Base-by-base conservation (phyloP, 768 basidiomycete species). In the Calocybe indica region DNA sequence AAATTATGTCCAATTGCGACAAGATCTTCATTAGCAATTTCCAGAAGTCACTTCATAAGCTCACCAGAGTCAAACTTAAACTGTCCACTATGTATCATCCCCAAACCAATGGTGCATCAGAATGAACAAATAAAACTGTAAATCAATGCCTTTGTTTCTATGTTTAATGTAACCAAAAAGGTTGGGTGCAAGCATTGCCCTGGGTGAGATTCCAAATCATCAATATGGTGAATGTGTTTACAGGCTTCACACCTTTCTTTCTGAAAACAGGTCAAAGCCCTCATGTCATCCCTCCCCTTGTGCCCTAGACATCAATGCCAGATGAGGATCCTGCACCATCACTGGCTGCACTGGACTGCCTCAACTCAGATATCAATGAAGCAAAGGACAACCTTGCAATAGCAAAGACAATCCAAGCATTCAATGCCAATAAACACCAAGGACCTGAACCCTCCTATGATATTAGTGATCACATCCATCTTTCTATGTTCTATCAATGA, bases 171-270 rank as follows among this genome's bases (percentile, higher is more conserved):
- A 45, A 60, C 35, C 64, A 66, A 46, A 54, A 55, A 35, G 58
- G 64, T 39, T 71, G 66, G 67, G 61, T 54, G 1, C 3, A 30
- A 1, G 56, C 51, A 37, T 37, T 70, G 28, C 60, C 65, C 3
- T 59, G 6, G 10, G 65, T 68, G 28, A 67, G 71, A 52, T 71
- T 71, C 54, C 48, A 70, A 1, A 58, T 72, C 13, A 73, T 72
- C 43, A 49, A 44, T 1, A 64, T 69, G 0, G 41, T 60, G 0
- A 67, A 66, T 0, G 62, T 65, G 8, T 56, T 56, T 0, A 73
- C 69, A 1, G 64, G 68, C 0, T 68, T 56, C 46, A 40, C 67
- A 0, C 71, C 69, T 1, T 73, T 72, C 54, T 61, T 62, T 22
- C 55, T 57, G n/a, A 55, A 57, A 36, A 31, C 51, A 6, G 56